Conservation (phyloP, 2,329 filamentous ascomycete genomes). For the Fonsecaea erecta region DNA sequence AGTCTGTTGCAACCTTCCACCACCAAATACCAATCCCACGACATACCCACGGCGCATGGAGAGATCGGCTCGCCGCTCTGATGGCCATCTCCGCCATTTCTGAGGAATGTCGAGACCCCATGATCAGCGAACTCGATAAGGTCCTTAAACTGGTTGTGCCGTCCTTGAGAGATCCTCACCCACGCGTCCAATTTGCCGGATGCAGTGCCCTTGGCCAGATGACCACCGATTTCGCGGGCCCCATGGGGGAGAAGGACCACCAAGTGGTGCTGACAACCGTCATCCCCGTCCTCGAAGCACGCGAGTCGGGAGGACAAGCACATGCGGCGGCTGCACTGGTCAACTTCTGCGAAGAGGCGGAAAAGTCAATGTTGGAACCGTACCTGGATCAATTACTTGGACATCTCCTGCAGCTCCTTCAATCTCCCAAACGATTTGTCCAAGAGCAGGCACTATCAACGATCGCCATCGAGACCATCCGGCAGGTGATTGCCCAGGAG, state of each 20-base stretch:
- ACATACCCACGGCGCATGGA: slow-evolving; percentile 60
- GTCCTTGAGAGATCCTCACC: slow-evolving; percentile 84
- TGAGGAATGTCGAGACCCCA: slow-evolving; percentile 92
- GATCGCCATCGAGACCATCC: slow-evolving; percentile 72
- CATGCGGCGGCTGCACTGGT: slow-evolving; percentile 97
- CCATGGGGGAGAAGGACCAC: slow-evolving; percentile 97
- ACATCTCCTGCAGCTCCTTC: slow-evolving; percentile 83
- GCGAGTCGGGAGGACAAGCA: slow-evolving; percentile 91
- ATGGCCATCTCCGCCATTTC: slow-evolving; percentile 99
- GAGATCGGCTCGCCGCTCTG: slow-evolving; percentile 90
- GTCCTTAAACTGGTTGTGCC: slow-evolving; percentile 94
- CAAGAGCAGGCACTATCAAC: slow-evolving; percentile 97
- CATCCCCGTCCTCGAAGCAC: slow-evolving; percentile 85
- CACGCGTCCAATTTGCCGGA: slow-evolving; percentile 93
- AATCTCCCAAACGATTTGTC: slow-evolving; percentile 91
- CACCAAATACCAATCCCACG: neutral
- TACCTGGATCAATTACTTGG: slow-evolving; percentile 88
- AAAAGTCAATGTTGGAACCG: slow-evolving; percentile 87
- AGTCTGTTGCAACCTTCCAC: neutral
- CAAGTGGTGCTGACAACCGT: slow-evolving; percentile 84
- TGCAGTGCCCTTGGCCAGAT: slow-evolving; percentile 99
- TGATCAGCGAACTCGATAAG: slow-evolving; percentile 92
- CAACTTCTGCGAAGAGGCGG: slow-evolving; percentile 98
- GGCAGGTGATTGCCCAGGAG: slow-evolving; percentile 50
- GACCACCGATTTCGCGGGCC: slow-evolving; percentile 98